Conservation (phyloP, 352 stramenopile species). For the Pythium utonaiense region DNA sequence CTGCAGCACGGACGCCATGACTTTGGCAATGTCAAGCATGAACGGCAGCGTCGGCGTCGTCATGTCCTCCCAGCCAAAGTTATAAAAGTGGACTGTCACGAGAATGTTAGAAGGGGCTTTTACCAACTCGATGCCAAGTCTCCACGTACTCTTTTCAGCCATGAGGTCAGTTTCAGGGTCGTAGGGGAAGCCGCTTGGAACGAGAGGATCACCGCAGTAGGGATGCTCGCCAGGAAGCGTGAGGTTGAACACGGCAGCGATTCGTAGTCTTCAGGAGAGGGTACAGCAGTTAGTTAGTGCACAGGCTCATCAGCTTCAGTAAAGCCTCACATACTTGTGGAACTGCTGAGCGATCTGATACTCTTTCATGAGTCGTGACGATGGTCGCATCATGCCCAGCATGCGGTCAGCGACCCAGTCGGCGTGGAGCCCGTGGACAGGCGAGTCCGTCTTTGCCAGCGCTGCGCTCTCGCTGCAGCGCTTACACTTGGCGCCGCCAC, state of each 20-base stretch:
- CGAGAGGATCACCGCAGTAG: constrained; percentile 84
- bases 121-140: background rate
- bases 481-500: constrained; percentile 83
- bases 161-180: constrained; percentile 87
- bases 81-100: constrained; percentile 81
- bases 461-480: constrained; percentile 79
- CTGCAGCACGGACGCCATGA: constrained; percentile 73
- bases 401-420: constrained; percentile 86
- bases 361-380: constrained; percentile 74
- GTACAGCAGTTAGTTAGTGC: background rate
- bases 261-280: constrained; percentile 74
- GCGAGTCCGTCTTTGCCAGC: constrained; percentile 66
- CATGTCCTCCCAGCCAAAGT: constrained; percentile 92
- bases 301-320: background rate
- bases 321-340: constrained; percentile 40
- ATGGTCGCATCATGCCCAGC: constrained; percentile 89
- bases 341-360: constrained; percentile 82
- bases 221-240: constrained; percentile 89
- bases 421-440: constrained; percentile 77
- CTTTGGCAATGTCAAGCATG: constrained; percentile 87
- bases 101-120: background rate
- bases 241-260: constrained; percentile 89
- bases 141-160: constrained; percentile 68
- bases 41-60: constrained; percentile 81
- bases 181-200: constrained; percentile 81